Evolutionary conservation across 805 yeast species (phyloP), one percentile per base, ranked within the genome.

Genomic region (Lachancea sp.): DNA sequence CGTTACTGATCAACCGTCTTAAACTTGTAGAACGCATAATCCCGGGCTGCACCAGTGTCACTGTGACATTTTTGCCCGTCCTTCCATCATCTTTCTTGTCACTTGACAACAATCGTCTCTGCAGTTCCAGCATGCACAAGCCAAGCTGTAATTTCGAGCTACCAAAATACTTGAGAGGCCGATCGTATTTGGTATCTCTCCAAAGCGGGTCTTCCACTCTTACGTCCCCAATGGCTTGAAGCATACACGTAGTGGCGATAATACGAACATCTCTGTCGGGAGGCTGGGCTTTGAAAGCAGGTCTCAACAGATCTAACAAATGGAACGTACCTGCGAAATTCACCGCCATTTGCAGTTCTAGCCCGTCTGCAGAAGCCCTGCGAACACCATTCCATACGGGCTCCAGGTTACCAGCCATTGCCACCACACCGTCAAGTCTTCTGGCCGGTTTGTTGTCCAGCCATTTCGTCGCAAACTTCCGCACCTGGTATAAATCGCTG

Each of bases 391-490:
- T 64, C 17, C 85, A 81, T 38, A 78, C 72, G 0, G 99, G 98
- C 45, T 81, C 69, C 49, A 81, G 72, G 43, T 87, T 90, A 7
- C 86, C 90, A 2, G 97, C 96, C 66, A 89, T 80, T 58, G 96
- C 85, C 1, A 93, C 65, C 25, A 93, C 77, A 46, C 95, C 95
- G 65, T 93, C 99, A 37, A 93, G 70, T 45, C 99, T 67, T 56
- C 99, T 74, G 10, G 96, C 93, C 2, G 96, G 95, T 27, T 80
- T 69, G 58, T 85, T 89, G 62, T 93, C 95, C 48, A 93, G 72
- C 98, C 98, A 93, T 48, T 74, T 80, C 1, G 98, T 90, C 25
- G 96, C 97, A 69, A 93, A 93, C 59, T 81, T 80, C 55, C 99
- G 74, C 11, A 93, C 75, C 2, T 89, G 80, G 58, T 81, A 70